Conservation (phyloP, 768 basidiomycete genomes). For the Hygrophoropsis aurantiaca region DNA sequence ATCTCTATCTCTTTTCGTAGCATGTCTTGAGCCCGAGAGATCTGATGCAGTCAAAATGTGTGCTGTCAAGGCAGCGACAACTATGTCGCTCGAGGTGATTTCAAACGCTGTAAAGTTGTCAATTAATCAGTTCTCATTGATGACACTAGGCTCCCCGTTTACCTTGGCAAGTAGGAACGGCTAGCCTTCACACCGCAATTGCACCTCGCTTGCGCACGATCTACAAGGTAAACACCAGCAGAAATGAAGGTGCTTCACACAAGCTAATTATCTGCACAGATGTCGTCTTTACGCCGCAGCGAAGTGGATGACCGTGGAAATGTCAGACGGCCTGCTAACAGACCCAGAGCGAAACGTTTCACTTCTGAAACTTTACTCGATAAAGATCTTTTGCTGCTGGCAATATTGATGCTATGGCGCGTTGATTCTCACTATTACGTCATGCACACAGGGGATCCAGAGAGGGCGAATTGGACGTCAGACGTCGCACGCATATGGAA, state of each 20-base stretch:
- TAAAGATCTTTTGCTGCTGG: conserved; percentile 67
- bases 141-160: conserved; percentile 47
- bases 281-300: conserved; percentile 49
- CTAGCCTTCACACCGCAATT: conserved; percentile 44
- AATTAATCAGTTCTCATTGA: conserved; percentile 6
- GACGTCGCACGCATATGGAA: conserved; percentile 57
- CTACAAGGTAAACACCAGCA: conserved; percentile 45
- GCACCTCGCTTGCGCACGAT: conserved; percentile 53
- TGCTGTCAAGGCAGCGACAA: conserved; percentile 72
- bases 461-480: conserved; percentile 38
- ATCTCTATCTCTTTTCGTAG: conserved; percentile 55
- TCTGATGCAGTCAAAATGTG: conserved; percentile 81
- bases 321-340: conserved; percentile 48
- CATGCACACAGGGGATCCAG: conserved; percentile 35
- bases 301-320: conserved; percentile 63
- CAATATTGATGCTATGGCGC: conserved; percentile 71
- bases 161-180: conserved; percentile 55
- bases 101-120: not conserved
- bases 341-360: conserved; percentile 63
- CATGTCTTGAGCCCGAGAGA: conserved; percentile 72
- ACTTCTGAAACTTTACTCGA: conserved; percentile 62
- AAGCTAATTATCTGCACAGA: conserved; percentile 37
- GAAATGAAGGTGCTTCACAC: conserved; percentile 9
- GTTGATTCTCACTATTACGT: conserved; percentile 54
- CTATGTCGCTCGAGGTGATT: conserved; percentile 62